Evolutionary conservation across 1,284 basidiomycete genomes (phyloP), one percentile per base, ranked within the genome.

Genomic region (Blastosporella zonata): DNA sequence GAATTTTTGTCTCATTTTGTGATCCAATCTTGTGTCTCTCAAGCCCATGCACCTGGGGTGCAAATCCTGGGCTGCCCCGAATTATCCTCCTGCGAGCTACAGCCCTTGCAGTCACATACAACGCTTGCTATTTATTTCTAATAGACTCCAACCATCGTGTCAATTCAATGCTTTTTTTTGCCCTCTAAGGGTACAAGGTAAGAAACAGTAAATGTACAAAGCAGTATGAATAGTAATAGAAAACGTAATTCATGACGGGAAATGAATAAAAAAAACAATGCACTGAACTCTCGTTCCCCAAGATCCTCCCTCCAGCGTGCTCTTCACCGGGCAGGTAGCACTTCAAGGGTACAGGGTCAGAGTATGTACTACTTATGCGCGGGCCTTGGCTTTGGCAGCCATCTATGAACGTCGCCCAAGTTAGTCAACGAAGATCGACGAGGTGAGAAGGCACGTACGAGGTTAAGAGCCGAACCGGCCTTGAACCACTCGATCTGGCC

Each of bases 401-500:
- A 73, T 69, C 63, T 63, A n/a, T n/a, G n/a, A n/a, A 38, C 18
- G 22, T 29, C 52, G 20, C 38, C 37, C 23, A 47, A 17, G 13
- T 47, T 37, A 36, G 42, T 41, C 15, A n/a, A 13, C 18, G 9
- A 27, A 13, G 8, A 23, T 8, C 10, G 33, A 33, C 5, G 18
- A 20, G 42, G 6, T 8, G 35, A 22, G 27, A 8, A 44, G 31
- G 9, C 33, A 74, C 81, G 42, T 50, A 88, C 84, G 70, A 91
- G 66, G 76, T 92, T 92, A 46, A 91, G 79, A 25, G 89, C 90
- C 58, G 87, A 90, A 46, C 92, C 92, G 62, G 91, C 90, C 78
- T 91, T 92, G 83, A 95, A 94, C 92, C 92, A 95, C 62, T 81
- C 87, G 63, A 94, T 93, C 71, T 96, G 93, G 46, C 90, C 90